phyloP scores from a whole-genome alignment of 192 early-diverging fungal genomes.

The Umbelopsis isabellina region DNA sequence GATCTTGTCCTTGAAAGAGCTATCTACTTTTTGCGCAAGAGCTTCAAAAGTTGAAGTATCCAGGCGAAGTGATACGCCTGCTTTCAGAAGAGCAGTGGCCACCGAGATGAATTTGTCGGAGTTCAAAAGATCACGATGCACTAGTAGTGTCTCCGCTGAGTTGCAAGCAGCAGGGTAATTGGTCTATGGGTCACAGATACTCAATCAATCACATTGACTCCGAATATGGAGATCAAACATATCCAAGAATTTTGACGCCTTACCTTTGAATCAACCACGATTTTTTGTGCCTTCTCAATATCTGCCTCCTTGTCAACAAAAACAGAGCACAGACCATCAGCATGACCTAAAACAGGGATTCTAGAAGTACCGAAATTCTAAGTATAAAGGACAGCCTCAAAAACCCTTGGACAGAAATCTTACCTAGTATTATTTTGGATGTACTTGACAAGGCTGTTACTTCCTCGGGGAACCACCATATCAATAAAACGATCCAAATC shows the following conservation, averaged over 20 bases:
- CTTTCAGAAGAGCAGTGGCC: slow-evolving; percentile 58
- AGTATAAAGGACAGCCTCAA: background rate
- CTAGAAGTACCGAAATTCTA: slow-evolving; percentile 42
- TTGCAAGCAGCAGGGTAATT: slow-evolving; percentile 98
- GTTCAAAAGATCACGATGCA: slow-evolving; percentile 62
- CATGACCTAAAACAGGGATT: slow-evolving; percentile 99
- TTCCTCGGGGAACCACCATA: slow-evolving; percentile 94
- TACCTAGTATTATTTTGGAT: slow-evolving; percentile 91
- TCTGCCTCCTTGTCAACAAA: slow-evolving; percentile 88
- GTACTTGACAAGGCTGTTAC: slow-evolving; percentile 86
- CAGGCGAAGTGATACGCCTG: slow-evolving; percentile 63
- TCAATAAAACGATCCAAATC: slow-evolving; percentile 93
- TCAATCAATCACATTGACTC: background rate
- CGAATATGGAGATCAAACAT: background rate
- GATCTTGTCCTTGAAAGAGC: slow-evolving; percentile 31
- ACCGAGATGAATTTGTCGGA: slow-evolving; percentile 54
- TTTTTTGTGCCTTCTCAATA: slow-evolving; percentile 69
- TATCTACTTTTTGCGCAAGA: slow-evolving; percentile 24
- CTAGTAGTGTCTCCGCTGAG: slow-evolving; percentile 88
- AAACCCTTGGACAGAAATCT: background rate
- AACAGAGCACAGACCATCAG: slow-evolving; percentile 95
- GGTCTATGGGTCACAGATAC: slow-evolving; percentile 44
- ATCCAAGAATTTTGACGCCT: background rate
- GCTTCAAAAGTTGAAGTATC: slow-evolving; percentile 56
- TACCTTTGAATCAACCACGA: slow-evolving; percentile 92